phyloP scores from a whole-genome alignment of 2,329 filamentous ascomycete genomes.

The Penicillium janthinellum region DNA sequence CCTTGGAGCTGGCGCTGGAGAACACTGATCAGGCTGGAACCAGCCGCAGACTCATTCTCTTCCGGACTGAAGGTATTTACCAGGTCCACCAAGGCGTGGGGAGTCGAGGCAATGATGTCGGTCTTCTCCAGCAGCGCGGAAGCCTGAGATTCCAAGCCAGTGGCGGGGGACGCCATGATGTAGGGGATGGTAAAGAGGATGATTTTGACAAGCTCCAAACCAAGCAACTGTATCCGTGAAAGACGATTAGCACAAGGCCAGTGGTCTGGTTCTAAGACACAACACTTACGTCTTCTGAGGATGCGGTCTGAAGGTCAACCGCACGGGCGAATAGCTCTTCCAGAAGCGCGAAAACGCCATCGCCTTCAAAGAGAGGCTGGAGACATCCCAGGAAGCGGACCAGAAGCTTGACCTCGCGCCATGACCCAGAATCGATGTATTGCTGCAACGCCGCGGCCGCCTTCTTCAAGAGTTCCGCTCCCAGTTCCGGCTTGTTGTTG shows the following conservation, averaged over 20 bases:
- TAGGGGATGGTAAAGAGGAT: conserved; percentile 95
- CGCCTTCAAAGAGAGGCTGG: conserved; percentile 75
- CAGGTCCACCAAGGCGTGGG: conserved; percentile 78
- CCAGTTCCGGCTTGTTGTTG: conserved; percentile 72
- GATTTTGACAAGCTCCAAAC: conserved; percentile 89
- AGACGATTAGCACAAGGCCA: neutral
- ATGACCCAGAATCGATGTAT: conserved; percentile 71
- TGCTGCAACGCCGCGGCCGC: conserved; percentile 65
- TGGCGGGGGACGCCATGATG: conserved; percentile 72
- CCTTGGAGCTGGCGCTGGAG: conserved; percentile 82
- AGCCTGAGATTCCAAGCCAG: conserved; percentile 71
- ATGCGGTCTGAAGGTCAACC: conserved; percentile 90
- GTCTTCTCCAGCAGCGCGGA: conserved; percentile 86
- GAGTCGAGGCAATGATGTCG: conserved; percentile 87
- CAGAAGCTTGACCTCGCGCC: conserved; percentile 88
- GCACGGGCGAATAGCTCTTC: conserved; percentile 89
- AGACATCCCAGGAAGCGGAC: conserved; percentile 88
- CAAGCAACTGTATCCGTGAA: conserved; percentile 53
- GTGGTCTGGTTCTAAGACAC: neutral
- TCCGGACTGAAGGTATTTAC: conserved; percentile 78
- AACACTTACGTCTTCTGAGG: conserved; percentile 80
- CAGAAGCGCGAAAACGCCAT: conserved; percentile 81
- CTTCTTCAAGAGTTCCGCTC: conserved; percentile 68
- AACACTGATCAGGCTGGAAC: conserved; percentile 74
- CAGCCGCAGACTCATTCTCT: conserved; percentile 61